Evolutionary conservation across 1,284 basidiomycete genomes (phyloP).

Genomic region (Cutaneotrichosporon spelunceum): DNA sequence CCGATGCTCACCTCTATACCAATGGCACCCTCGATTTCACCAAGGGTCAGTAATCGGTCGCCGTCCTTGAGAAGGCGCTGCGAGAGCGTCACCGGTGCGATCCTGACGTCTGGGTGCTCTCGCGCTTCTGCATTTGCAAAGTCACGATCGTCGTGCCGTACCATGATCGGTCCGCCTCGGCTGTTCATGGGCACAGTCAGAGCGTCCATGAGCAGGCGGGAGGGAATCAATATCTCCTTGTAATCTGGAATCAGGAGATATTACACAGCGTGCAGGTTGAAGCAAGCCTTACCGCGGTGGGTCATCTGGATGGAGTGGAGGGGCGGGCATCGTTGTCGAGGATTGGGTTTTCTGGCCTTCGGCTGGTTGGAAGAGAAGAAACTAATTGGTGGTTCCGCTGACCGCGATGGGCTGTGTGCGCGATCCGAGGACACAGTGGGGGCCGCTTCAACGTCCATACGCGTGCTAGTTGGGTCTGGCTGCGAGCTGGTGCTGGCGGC

Average conservation of each 20-base stretch:
- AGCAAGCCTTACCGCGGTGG: neutral
- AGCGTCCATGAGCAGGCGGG: constrained; percentile 1
- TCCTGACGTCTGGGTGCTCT: neutral
- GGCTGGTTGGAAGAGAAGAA: neutral
- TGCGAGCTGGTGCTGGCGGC: neutral
- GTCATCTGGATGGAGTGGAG: neutral
- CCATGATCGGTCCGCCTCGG: neutral
- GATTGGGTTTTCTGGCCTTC: neutral
- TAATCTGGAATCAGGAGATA: neutral
- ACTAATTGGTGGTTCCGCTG: neutral
- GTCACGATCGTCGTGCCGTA: neutral
- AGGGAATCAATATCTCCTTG: neutral
- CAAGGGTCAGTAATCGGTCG: neutral
- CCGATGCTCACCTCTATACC: neutral
- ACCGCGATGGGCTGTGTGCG: neutral
- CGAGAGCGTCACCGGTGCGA: neutral
- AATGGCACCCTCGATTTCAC: neutral
- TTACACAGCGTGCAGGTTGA: neutral
- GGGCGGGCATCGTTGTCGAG: neutral
- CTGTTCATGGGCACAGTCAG: neutral
- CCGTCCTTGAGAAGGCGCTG: constrained; percentile 1
- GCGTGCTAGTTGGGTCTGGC: neutral
- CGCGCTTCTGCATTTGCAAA: neutral
- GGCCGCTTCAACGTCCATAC: neutral
- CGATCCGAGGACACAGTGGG: neutral